These are phyloP conservation scores for Melaleuca alternifolia DNA, from an alignment of 345 rosid species.

Conservation along the genomic window DNA sequence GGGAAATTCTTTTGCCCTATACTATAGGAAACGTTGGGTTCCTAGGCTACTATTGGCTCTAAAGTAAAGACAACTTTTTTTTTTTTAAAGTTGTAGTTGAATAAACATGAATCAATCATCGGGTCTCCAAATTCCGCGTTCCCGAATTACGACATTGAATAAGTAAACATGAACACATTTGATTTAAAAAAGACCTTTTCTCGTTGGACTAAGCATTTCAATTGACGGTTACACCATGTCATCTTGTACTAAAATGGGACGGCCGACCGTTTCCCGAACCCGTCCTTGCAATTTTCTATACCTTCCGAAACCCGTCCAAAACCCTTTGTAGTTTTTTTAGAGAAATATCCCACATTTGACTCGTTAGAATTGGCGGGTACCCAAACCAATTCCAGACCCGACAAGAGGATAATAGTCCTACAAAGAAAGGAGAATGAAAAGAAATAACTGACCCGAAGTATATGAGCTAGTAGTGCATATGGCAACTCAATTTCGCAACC, in stretches of 20 bases:
- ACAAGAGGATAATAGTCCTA: too few relatives aligned
- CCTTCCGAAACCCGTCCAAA: not conserved
- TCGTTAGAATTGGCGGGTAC: not conserved
- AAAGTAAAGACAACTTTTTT: not conserved
- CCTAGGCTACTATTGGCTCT: not conserved
- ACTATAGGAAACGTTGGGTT: not conserved
- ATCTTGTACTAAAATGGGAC: too few relatives aligned
- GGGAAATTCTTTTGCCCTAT: not conserved
- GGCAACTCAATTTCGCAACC: not conserved
- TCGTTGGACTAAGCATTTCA: not conserved
- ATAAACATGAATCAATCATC: not conserved
- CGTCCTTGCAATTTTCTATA: not conserved
- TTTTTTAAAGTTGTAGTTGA: not conserved
- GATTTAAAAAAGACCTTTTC: not conserved
- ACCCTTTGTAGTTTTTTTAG: not conserved
- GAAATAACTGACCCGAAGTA: not conserved
- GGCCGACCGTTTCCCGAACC: not conserved
- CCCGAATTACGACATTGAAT: not conserved
- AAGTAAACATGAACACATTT: not conserved
- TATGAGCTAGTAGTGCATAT: not conserved
- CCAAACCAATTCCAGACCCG: not conserved
- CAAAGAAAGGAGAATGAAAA: not conserved
- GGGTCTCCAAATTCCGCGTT: not conserved
- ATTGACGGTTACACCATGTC: rapidly evolving
- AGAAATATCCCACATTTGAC: not conserved